Percentiles rank a stretch among this genome's conserved stretches.
Evolutionary conservation across 306 rosid species (phyloP).

Genomic region (Fagus sylvatica): DNA sequence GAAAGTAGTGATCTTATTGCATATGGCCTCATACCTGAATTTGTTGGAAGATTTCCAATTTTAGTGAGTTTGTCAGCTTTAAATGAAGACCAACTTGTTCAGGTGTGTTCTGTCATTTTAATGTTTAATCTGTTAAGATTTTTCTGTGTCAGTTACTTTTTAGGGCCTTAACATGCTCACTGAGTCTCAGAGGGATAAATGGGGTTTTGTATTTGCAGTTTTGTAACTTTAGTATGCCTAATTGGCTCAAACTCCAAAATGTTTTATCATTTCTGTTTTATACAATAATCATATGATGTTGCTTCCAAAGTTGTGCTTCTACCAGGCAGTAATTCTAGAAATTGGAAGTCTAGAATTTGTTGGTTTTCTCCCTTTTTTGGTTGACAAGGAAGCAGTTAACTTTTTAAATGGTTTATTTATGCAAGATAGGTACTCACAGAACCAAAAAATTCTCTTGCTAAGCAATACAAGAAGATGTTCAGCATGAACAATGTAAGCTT

Average conservation of each 20-base stretch:
- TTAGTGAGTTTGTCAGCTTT: slow-evolving; percentile 66
- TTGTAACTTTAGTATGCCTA: not conserved
- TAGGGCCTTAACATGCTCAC: not conserved
- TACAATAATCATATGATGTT: not conserved
- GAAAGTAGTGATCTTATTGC: slow-evolving; percentile 70
- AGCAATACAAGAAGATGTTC: slow-evolving; percentile 75
- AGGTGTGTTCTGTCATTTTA: slow-evolving; percentile 35
- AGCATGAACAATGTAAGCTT: slow-evolving; percentile 62
- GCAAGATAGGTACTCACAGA: slow-evolving; percentile 56
- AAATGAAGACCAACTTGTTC: slow-evolving; percentile 67
- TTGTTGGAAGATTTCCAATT: slow-evolving; percentile 70
- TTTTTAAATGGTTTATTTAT: slow-evolving; percentile 14
- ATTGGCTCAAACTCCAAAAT: not conserved
- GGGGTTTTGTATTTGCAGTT: not conserved
- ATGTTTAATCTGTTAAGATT: not conserved
- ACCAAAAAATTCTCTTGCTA: slow-evolving; percentile 71
- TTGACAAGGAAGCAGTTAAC: slow-evolving; percentile 9
- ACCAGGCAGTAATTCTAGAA: slow-evolving; percentile 2
- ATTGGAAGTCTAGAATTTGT: not conserved
- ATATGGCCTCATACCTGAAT: slow-evolving; percentile 74
- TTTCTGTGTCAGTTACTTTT: not conserved
- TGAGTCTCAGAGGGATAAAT: not conserved
- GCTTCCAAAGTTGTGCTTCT: slow-evolving; percentile 2
- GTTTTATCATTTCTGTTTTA: not conserved
- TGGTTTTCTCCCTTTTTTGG: not conserved